Evolutionary conservation across 2,329 filamentous ascomycete species (phyloP).

Genomic region (Corynespora cassiicola): DNA sequence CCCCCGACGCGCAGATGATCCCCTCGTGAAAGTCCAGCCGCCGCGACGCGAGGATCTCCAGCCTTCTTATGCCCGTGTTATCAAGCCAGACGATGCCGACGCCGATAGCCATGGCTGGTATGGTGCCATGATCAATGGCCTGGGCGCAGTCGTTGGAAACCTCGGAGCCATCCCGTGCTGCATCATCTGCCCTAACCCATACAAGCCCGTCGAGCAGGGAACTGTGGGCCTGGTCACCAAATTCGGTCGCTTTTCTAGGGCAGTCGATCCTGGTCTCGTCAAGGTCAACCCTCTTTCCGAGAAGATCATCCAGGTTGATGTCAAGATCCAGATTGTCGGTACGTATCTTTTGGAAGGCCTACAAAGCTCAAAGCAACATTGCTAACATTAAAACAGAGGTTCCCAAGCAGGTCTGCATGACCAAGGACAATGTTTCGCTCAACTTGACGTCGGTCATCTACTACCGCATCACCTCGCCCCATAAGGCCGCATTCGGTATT

Average conservation of each 20-base stretch:
- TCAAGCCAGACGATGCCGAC: slow-evolving; percentile 69
- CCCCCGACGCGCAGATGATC: slow-evolving; percentile 23
- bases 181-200: slow-evolving; percentile 91
- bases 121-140: slow-evolving; percentile 78
- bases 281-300: slow-evolving; percentile 97
- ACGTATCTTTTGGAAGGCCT: slow-evolving; percentile 30
- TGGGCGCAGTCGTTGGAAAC: slow-evolving; percentile 78
- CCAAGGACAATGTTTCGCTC: slow-evolving; percentile 97
- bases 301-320: slow-evolving; percentile 87
- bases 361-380: neutral
- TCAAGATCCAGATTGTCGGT: slow-evolving; percentile 97
- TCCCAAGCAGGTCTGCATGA: slow-evolving; percentile 97
- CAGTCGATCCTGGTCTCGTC: slow-evolving; percentile 94
- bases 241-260: slow-evolving; percentile 93
- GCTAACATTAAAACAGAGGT: slow-evolving; percentile 65
- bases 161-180: slow-evolving; percentile 91
- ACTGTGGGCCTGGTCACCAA: slow-evolving; percentile 95
- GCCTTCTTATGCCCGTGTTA: slow-evolving; percentile 74
- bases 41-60: slow-evolving; percentile 85
- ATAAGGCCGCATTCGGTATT: slow-evolving; percentile 97
- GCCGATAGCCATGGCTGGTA: slow-evolving; percentile 85
- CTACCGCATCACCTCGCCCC: slow-evolving; percentile 94
- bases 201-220: slow-evolving; percentile 89
- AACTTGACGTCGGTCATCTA: slow-evolving; percentile 97
- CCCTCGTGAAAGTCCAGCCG: slow-evolving; percentile 71